Conservation (phyloP, 2,329 filamentous ascomycete genomes). For the Alternaria ventricosa region DNA sequence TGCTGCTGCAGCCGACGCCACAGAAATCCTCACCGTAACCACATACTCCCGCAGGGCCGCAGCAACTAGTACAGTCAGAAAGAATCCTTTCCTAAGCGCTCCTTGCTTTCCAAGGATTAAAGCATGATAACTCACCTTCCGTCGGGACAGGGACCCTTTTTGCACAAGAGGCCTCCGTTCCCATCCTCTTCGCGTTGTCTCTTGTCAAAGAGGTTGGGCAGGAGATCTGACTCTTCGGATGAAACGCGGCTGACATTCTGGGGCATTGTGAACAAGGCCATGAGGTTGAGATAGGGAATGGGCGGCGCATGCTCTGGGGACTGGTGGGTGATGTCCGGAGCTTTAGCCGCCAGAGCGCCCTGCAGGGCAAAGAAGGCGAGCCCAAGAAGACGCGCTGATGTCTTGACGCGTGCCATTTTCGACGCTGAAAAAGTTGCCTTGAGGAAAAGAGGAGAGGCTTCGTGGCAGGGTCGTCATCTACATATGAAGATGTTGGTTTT, state of each 20-base stretch:
- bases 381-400: not conserved
- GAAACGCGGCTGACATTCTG: not conserved
- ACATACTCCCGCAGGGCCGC: constrained; percentile 5
- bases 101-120: not conserved
- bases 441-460: not conserved
- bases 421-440: not conserved
- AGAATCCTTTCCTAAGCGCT: not conserved
- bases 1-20: constrained; percentile 6
- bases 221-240: not conserved
- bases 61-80: constrained; percentile 2
- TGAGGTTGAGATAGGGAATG: not conserved
- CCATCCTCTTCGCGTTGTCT: not conserved
- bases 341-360: not conserved
- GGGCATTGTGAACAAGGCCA: not conserved
- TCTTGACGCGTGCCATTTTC: not conserved
- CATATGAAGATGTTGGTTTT: not conserved
- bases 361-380: not conserved
- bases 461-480: not conserved
- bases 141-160: not conserved
- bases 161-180: not conserved
- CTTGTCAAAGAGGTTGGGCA: not conserved
- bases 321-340: not conserved
- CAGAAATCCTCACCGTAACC: constrained; percentile 13
- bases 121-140: not conserved
- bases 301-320: not conserved